Conservation (phyloP, 495 filamentous ascomycete genomes). For the Copromyces sp. region DNA sequence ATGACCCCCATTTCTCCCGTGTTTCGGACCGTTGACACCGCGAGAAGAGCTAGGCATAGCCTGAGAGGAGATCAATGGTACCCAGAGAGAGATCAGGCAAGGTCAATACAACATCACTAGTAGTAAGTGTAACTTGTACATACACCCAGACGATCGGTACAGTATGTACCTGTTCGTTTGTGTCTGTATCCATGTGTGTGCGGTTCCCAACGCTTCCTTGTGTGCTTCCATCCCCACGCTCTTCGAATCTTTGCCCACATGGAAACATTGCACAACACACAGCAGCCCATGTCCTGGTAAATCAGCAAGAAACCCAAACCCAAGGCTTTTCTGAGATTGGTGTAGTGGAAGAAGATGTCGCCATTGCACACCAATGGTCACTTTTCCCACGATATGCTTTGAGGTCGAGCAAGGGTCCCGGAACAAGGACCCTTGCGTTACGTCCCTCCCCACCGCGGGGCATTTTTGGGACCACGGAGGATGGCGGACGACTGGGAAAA, state of each 20-base stretch:
- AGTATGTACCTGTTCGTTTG: not conserved
- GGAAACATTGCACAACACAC: not conserved
- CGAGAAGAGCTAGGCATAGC: constrained; percentile 30
- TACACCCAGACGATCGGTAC: not conserved
- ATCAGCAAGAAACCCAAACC: not conserved
- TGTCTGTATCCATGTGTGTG: not conserved
- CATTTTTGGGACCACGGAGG: not conserved
- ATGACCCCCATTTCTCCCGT: constrained; percentile 30
- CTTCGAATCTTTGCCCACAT: not conserved
- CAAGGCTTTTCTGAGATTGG: not conserved
- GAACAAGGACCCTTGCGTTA: not conserved
- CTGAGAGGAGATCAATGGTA: constrained; percentile 14
- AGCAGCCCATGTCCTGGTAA: not conserved
- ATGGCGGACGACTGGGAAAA: not conserved
- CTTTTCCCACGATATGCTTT: not conserved
- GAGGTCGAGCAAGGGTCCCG: not conserved
- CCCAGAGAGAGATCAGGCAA: not conserved
- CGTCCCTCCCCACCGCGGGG: not conserved
- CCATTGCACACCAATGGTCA: not conserved
- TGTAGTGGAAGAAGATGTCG: not conserved
- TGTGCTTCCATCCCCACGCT: not conserved
- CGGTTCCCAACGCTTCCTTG: not conserved
- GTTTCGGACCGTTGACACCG: constrained; percentile 40
- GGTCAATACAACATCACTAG: not conserved
- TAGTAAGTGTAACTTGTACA: not conserved